Evolutionary conservation across 2,329 filamentous ascomycete species (phyloP).

Genomic region (Cyphellophora europaea): DNA sequence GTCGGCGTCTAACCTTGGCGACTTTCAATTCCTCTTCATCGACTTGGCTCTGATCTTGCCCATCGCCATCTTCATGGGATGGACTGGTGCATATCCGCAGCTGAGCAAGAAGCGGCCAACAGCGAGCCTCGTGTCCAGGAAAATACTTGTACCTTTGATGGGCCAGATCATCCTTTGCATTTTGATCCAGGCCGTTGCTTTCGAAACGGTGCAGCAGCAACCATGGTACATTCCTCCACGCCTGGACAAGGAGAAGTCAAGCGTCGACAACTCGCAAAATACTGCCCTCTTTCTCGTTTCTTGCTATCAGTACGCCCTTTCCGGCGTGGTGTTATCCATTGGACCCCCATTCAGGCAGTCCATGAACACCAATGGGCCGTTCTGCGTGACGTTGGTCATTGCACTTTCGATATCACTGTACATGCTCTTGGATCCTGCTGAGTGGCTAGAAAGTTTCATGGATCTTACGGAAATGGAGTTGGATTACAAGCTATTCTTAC

Average conservation of each 20-base stretch:
- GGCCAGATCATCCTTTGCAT: conserved; percentile 82
- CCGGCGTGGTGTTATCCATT: conserved; percentile 82
- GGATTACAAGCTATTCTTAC: conserved; percentile 63
- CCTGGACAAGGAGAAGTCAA: conserved; percentile 67
- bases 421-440: conserved; percentile 68
- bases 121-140: conserved; percentile 82
- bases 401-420: conserved; percentile 62
- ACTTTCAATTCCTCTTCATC: conserved; percentile 97
- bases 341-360: conserved; percentile 80
- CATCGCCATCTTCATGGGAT: conserved; percentile 98
- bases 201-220: conserved; percentile 65
- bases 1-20: conserved; percentile 84
- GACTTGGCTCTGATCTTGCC: conserved; percentile 86
- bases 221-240: conserved; percentile 79
- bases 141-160: conserved; percentile 79
- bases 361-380: conserved; percentile 75
- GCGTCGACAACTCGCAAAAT: conserved; percentile 87
- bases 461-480: conserved; percentile 69
- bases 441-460: conserved; percentile 66
- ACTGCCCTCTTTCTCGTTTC: conserved; percentile 81
- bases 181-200: conserved; percentile 64
- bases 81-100: conserved; percentile 73
- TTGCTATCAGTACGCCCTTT: conserved; percentile 91
- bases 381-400: conserved; percentile 64
- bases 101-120: conserved; percentile 81